Evolutionary conservation across 225 moss, liverwort and hornwort genomes (phyloP), one percentile per base, ranked within the genome.

Genomic region (Straminergon stramineum): DNA sequence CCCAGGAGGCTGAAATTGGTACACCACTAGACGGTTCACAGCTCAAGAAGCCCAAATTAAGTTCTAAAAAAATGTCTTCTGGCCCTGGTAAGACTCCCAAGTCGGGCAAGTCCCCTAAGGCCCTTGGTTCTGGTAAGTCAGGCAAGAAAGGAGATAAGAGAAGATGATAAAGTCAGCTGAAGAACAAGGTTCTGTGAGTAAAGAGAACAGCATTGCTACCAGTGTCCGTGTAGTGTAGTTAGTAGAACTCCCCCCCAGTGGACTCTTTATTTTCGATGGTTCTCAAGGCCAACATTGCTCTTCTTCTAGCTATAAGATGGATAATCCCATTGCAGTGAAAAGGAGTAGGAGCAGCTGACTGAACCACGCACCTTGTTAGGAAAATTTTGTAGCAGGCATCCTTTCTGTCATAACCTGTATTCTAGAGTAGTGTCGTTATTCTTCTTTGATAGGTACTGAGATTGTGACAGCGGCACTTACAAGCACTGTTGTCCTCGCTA

Each of bases 41-140:
- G 86, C 68, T 79, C 30, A 94, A 93, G 88, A 94, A 92, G 77
- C 84, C 79, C 61, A 93, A 92, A 60, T 31, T 86, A 58, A 91
- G 83, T 77, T 90, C 79, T 56, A 87, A 78, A 37, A 82, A 82
- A 11, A 34, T 2, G n/a, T 86, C 85, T 8, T 17, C 76, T 55
- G 66, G 51, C 32, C 27, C 65, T 78, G 85, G 87, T 65, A 86
- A 91, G 61, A 82, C 89, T 41, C 77, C 77, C 79, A 70, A 86
- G 64, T 86, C 64, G 4, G 14, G 51, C 22, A 63, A 77, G 31
- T 90, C 69, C 10, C 43, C 69, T 3, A 83, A 78, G 64, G 74
- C 79, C 45, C 74, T 34, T 13, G 81, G 80, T 32, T 84, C 84
- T 20, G 87, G 92, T 75, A 92, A 91, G 84, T 79, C 87, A 34